Conservation (phyloP, 495 filamentous ascomycete genomes). For the Antarctomyces pellizariae region DNA sequence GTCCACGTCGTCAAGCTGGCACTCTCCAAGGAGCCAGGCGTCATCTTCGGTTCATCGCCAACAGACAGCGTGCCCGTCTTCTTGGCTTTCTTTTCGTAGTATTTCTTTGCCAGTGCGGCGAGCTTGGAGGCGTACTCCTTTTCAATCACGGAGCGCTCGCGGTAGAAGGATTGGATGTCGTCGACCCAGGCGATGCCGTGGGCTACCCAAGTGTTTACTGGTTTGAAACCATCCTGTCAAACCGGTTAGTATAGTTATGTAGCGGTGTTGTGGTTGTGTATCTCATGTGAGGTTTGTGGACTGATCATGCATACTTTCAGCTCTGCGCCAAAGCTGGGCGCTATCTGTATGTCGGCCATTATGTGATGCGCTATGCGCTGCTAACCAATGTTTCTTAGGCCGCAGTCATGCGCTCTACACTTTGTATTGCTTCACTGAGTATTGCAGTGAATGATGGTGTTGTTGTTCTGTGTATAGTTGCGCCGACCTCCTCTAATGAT, state of each 20-base stretch:
- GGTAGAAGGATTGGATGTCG: conserved; percentile 91
- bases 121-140: conserved; percentile 89
- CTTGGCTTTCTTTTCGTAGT: conserved; percentile 86
- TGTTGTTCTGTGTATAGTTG: no score
- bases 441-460: no score
- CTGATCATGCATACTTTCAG: conserved; percentile 42
- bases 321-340: conserved; percentile 69
- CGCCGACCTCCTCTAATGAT: no score
- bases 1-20: conserved; percentile 94
- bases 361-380: no score
- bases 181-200: conserved; percentile 86
- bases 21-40: conserved; percentile 81
- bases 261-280: conserved; percentile 2
- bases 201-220: conserved; percentile 76
- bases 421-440: no score
- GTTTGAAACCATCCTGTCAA: conserved; percentile 73
- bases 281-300: conserved; percentile 1
- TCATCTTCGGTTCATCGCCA: conserved; percentile 79
- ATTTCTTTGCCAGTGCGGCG: conserved; percentile 70
- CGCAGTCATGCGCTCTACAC: no score
- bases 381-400: no score
- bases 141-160: conserved; percentile 79
- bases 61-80: conserved; percentile 79
- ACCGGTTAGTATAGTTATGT: conserved; percentile 1
- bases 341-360: conserved; percentile 54